Evolutionary conservation across 192 early-diverging fungal genomes (phyloP).

Genomic region (Dissophora globulifera): DNA sequence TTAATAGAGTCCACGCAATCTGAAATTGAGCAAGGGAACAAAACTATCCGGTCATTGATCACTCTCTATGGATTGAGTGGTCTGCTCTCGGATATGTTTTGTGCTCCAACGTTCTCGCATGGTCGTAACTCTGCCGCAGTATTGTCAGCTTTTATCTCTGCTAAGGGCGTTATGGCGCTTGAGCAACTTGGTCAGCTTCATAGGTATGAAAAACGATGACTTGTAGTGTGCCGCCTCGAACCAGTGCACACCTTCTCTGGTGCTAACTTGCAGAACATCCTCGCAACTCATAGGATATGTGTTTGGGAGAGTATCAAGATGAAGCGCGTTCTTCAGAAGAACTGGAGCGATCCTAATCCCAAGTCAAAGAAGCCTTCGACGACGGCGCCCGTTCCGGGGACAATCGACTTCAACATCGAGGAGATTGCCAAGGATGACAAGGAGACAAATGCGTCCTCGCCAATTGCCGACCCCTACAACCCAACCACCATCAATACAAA

Average conservation of each 20-base stretch:
- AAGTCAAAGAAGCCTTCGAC: constrained; percentile 50
- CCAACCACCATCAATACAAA: constrained; percentile 70
- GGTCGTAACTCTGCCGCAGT: constrained; percentile 68
- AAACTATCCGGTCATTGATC: constrained; percentile 65
- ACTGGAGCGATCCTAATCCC: constrained; percentile 69
- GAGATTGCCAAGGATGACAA: constrained; percentile 24
- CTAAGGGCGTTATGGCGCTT: constrained; percentile 61
- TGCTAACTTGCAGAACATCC: too few species aligned
- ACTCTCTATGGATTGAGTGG: constrained; percentile 69
- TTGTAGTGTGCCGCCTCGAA: too few species aligned
- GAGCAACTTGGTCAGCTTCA: constrained; percentile 68
- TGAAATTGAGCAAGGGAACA: constrained; percentile 60
- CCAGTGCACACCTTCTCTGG: too few species aligned
- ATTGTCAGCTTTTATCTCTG: constrained; percentile 67
- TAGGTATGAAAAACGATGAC: constrained; percentile 61
- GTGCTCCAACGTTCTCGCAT: constrained; percentile 71
- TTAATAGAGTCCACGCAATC: constrained; percentile 53
- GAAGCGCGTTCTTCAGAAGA: constrained; percentile 65
- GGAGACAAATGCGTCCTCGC: constrained; percentile 5
- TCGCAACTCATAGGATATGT: constrained; percentile 57
- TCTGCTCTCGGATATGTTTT: constrained; percentile 78
- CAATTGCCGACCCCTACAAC: constrained; percentile 60
- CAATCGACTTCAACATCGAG: constrained; percentile 39
- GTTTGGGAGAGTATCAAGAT: constrained; percentile 73
- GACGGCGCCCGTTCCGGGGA: constrained; percentile 31